Evolutionary conservation across 2,329 filamentous ascomycete genomes (phyloP), one percentile per base, ranked within the genome.

Genomic region (Clonostachys rosea): DNA sequence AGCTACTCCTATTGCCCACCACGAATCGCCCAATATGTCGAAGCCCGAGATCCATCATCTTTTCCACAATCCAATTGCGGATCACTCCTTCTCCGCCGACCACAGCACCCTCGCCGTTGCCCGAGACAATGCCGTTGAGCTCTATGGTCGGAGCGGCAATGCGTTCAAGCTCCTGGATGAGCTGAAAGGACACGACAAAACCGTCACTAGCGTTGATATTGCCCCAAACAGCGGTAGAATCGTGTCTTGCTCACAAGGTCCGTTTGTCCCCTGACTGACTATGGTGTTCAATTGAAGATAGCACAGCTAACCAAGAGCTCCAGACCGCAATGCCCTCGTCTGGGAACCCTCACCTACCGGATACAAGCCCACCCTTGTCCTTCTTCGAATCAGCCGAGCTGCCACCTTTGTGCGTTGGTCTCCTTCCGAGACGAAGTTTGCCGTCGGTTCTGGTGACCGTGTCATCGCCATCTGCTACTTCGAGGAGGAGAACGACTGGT

Each of bases 401-500:
- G 94, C 94, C 5, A 99, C 94, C 0, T 96, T 92, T 63, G 94
- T 96, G 44, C 89, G 94, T 60, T 99, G 94, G 94, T 95, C 91
- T 18, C 94, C 94, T 4, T 92, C 88, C 18, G 94, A 99, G 76
- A 87, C 85, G 65, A 99, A 99, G 71, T 99, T 99, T 66, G 94
- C 94, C 46, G 94, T 97, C 24, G 94, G 94, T 50, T 96, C 91
- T 30, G 94, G 94, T 52, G 94, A 96, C 58, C 86, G 94, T 53
- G 87, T 96, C 54, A 96, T 99, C 60, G 91, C 94, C 39, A 81
- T 97, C 57, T 99, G 94, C 78, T 97, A 97, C 75, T 99, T 99
- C 59, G 94, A 99, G 64, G 89, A 96, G 66, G 94, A 99, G 70
- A 96, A 99, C 70, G 91, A 99, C 75, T 99, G 94, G 94, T 99